Evolutionary conservation across 1,284 basidiomycete species (phyloP).

Genomic region (Jaminaea rosea): DNA sequence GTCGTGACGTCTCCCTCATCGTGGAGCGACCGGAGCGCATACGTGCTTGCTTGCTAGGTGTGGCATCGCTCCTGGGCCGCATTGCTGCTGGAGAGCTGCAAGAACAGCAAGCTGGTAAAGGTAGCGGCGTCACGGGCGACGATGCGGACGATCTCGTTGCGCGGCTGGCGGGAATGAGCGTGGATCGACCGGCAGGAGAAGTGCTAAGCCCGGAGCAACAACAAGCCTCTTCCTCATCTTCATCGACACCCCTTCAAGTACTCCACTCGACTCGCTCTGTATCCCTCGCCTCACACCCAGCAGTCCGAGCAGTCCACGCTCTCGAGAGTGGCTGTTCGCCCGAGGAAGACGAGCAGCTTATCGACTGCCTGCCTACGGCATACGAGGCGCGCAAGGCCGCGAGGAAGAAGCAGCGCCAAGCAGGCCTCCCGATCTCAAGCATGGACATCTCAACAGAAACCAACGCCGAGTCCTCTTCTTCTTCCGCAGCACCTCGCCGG

Average conservation of each 20-base stretch:
- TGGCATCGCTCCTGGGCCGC: constrained; percentile 15
- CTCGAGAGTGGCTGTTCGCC: no score
- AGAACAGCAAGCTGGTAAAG: not conserved
- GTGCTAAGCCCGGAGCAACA: not conserved
- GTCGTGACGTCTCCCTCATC: constrained; percentile 35
- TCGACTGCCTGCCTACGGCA: not conserved
- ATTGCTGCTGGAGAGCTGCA: not conserved
- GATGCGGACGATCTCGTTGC: constrained; percentile 18
- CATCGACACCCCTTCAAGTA: constrained; percentile 11
- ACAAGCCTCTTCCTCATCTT: not conserved
- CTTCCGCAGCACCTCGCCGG: not conserved
- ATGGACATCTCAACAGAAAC: not conserved
- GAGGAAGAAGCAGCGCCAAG: not conserved
- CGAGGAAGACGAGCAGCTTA: constrained; percentile 4
- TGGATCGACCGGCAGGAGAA: not conserved
- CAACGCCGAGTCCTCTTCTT: not conserved
- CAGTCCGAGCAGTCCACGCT: constrained; percentile 12
- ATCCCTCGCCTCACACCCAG: constrained; percentile 20
- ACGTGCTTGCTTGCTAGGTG: constrained; percentile 36
- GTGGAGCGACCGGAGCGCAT: constrained; percentile 44
- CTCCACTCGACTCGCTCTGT: constrained; percentile 16
- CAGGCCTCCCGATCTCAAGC: not conserved
- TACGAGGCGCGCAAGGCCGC: not conserved
- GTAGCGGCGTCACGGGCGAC: constrained; percentile 2
- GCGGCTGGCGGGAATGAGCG: constrained; percentile 8